Conservation (phyloP, 2,329 filamentous ascomycete genomes). For the Trichoderma sp. region DNA sequence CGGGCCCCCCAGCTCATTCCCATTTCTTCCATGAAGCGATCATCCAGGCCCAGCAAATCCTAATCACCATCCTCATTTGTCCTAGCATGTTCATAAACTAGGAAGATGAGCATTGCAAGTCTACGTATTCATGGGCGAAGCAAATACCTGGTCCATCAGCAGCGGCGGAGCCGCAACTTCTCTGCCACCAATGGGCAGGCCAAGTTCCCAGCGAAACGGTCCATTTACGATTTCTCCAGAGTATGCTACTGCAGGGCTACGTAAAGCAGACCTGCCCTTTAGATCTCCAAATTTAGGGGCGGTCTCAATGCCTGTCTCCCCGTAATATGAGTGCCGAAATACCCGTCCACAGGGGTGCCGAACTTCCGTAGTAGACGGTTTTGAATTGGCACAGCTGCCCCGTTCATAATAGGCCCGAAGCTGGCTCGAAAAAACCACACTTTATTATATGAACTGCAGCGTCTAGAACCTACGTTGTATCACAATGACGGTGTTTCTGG, state of each 20-base stretch:
- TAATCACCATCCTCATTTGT: slow-evolving; percentile 25
- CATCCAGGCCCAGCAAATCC: background rate
- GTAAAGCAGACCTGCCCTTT: slow-evolving; percentile 20
- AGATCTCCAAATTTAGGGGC: slow-evolving; percentile 6
- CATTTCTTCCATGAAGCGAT: background rate
- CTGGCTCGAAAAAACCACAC: background rate
- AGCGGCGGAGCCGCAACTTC: background rate
- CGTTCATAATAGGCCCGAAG: slow-evolving; percentile 24
- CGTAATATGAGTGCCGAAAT: slow-evolving; percentile 21
- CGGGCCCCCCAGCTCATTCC: background rate
- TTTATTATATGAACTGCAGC: background rate
- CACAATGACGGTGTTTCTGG: background rate
- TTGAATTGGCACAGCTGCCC: slow-evolving; percentile 4
- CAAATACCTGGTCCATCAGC: background rate
- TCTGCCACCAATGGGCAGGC: slow-evolving; percentile 5
- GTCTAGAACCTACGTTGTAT: background rate
- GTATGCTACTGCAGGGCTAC: background rate
- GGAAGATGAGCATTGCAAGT: background rate
- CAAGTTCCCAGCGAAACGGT: slow-evolving; percentile 13
- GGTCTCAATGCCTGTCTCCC: background rate
- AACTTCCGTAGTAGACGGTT: slow-evolving; percentile 22
- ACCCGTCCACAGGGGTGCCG: slow-evolving; percentile 22
- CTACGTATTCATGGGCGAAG: background rate
- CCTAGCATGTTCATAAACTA: slow-evolving; percentile 2
- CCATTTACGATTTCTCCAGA: background rate